phyloP scores from a whole-genome alignment of 768 basidiomycete species.

The Ramaria sp. region DNA sequence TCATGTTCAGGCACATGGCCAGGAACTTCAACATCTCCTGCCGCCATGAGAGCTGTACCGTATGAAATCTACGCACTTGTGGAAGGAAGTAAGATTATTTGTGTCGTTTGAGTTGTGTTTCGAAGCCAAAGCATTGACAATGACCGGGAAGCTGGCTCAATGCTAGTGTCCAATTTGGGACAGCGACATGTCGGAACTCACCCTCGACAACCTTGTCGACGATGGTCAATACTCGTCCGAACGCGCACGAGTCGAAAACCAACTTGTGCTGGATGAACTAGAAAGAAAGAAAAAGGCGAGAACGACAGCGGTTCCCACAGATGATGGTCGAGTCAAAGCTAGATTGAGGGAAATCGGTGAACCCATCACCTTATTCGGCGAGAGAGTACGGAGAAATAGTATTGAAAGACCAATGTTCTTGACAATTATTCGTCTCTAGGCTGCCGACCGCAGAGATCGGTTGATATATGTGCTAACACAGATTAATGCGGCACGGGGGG shows the following conservation, averaged over 20 bases:
- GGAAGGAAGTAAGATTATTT: background rate
- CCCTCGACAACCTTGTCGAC: constrained; percentile 64
- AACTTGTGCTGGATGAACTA: constrained; percentile 87
- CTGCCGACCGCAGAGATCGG: constrained; percentile 92
- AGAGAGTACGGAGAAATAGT: constrained; percentile 62
- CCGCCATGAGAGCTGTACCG: background rate
- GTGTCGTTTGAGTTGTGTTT: background rate
- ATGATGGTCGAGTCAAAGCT: constrained; percentile 86
- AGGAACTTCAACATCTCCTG: background rate
- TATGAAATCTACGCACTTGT: background rate
- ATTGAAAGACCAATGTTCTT: constrained; percentile 8
- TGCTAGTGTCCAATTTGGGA: background rate
- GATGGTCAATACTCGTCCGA: constrained; percentile 74
- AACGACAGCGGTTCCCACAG: constrained; percentile 90
- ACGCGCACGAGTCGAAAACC: constrained; percentile 68
- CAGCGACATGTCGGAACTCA: constrained; percentile 55
- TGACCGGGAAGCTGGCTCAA: background rate
- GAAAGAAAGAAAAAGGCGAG: constrained; percentile 95
- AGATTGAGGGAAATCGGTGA: constrained; percentile 88
- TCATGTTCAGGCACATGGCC: background rate
- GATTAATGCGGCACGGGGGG: constrained; percentile 82
- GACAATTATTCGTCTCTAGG: constrained; percentile 33
- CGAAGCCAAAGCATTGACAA: background rate
- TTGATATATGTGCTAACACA: constrained; percentile 90
- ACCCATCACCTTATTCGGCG: constrained; percentile 95